A percentile compares a stretch with the other conserved stretches of the same genome.
Conservation (phyloP, 1,139 yeast genomes). For the Yamadazyma songkhlaensis region DNA sequence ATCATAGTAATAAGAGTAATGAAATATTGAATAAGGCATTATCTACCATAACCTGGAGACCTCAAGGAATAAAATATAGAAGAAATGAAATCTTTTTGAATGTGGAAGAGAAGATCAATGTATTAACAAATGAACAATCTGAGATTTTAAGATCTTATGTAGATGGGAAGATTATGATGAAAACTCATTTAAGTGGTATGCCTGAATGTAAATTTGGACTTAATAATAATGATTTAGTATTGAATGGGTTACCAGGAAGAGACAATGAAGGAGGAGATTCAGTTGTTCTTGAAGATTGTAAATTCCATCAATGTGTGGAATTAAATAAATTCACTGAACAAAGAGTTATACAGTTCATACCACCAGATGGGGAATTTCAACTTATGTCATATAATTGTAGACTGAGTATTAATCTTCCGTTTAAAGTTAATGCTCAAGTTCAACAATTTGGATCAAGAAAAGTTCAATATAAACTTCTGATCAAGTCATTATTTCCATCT, state of each 20-base stretch:
- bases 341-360: constrained; percentile 77
- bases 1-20: constrained; percentile 11
- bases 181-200: constrained; percentile 73
- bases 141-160: constrained; percentile 69
- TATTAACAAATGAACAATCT: constrained; percentile 60
- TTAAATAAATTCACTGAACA: constrained; percentile 77
- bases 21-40: constrained; percentile 10
- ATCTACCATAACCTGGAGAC: constrained; percentile 59
- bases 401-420: constrained; percentile 67
- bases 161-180: constrained; percentile 72
- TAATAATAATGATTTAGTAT: constrained; percentile 29
- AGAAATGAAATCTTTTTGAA: constrained; percentile 79
- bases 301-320: constrained; percentile 89
- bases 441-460: constrained; percentile 48
- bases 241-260: constrained; percentile 3
- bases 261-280: constrained; percentile 16
- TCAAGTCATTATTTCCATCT: constrained; percentile 62
- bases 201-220: constrained; percentile 67
- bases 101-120: constrained; percentile 71
- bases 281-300: constrained; percentile 70
- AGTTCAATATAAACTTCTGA: constrained; percentile 55
- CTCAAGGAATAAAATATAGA: constrained; percentile 69
- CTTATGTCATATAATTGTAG: constrained; percentile 68
- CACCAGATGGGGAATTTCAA: constrained; percentile 93
- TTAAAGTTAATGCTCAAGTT: constrained; percentile 62